Evolutionary conservation across 108 stramenopile genomes (phyloP).

Genomic region (Epithemia pelagica): DNA sequence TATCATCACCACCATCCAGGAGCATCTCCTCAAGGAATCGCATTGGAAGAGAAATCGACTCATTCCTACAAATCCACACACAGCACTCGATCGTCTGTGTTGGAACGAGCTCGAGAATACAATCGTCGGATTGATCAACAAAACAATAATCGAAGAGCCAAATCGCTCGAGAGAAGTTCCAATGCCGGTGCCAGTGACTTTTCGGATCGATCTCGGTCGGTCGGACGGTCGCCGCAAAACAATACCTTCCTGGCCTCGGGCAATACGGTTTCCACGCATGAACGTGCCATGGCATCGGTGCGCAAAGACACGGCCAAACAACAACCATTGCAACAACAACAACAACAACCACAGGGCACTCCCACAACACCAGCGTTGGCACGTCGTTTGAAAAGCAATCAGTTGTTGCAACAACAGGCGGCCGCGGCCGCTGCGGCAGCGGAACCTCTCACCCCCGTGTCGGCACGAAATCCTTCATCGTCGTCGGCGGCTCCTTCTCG

Average conservation of each 20-base stretch:
- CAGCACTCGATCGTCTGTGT: slow-evolving; percentile 40
- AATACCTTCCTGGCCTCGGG: background rate
- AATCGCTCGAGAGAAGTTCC: slow-evolving; percentile 8
- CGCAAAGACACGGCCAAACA: slow-evolving; percentile 8
- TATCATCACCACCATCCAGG: background rate
- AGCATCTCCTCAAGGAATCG: background rate
- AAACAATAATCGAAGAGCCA: slow-evolving; percentile 13
- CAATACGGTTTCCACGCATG: slow-evolving; percentile 13
- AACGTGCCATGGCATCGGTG: slow-evolving; percentile 33
- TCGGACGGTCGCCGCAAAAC: background rate
- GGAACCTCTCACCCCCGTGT: background rate
- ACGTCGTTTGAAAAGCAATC: slow-evolving; percentile 1
- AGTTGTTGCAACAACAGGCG: background rate
- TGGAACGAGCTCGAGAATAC: slow-evolving; percentile 51
- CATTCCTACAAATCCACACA: slow-evolving; percentile 41
- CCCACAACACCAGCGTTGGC: slow-evolving; percentile 8
- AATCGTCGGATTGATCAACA: slow-evolving; percentile 33
- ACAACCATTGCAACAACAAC: slow-evolving; percentile 4
- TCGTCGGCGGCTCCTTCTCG: background rate
- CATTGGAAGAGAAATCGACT: slow-evolving; percentile 6
- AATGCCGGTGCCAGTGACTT: background rate
- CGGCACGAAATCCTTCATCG: background rate
- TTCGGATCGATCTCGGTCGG: background rate
- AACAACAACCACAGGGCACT: background rate
- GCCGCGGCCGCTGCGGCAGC: background rate